Conservation (phyloP, 495 filamentous ascomycete species). For the Talaromyces proteolyticus region DNA sequence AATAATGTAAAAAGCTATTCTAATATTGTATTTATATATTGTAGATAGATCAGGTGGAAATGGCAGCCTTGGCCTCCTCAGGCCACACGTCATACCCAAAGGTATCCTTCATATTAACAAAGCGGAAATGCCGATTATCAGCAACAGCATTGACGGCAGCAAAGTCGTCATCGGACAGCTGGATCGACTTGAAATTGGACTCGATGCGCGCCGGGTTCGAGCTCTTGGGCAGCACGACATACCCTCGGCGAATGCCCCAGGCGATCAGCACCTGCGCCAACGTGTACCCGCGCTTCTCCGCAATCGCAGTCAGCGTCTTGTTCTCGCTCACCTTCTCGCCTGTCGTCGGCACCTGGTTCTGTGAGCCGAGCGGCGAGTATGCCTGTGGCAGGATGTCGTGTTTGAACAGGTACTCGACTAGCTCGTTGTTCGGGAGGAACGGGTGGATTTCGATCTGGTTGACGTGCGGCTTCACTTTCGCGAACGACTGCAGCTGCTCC, state of each 20-base stretch:
- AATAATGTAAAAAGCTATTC: no score
- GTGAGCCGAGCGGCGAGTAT: slow-evolving; percentile 70
- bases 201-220: slow-evolving; percentile 58
- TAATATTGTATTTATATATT: no score
- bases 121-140: slow-evolving; percentile 55
- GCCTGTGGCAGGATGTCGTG: slow-evolving; percentile 68
- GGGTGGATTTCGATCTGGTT: slow-evolving; percentile 94
- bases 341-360: slow-evolving; percentile 55
- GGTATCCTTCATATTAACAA: slow-evolving; percentile 78
- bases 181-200: slow-evolving; percentile 60
- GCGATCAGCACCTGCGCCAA: slow-evolving; percentile 61
- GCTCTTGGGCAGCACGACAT: slow-evolving; percentile 67
- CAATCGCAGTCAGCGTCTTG: slow-evolving; percentile 53
- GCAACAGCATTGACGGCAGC: slow-evolving; percentile 55
- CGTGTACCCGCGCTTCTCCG: slow-evolving; percentile 56
- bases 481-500: slow-evolving; percentile 60
- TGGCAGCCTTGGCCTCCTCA: slow-evolving; percentile 30
- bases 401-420: slow-evolving; percentile 64
- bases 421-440: slow-evolving; percentile 73
- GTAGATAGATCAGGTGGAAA: neutral
- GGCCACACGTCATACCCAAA: slow-evolving; percentile 51
- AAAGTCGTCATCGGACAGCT: slow-evolving; percentile 48
- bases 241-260: slow-evolving; percentile 67
- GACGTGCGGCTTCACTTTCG: slow-evolving; percentile 60
- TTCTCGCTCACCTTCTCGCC: slow-evolving; percentile 57